These are phyloP conservation scores for Cylindrotheca closterium DNA, from an alignment of 108 stramenopile species.

Conservation along the genomic window DNA sequence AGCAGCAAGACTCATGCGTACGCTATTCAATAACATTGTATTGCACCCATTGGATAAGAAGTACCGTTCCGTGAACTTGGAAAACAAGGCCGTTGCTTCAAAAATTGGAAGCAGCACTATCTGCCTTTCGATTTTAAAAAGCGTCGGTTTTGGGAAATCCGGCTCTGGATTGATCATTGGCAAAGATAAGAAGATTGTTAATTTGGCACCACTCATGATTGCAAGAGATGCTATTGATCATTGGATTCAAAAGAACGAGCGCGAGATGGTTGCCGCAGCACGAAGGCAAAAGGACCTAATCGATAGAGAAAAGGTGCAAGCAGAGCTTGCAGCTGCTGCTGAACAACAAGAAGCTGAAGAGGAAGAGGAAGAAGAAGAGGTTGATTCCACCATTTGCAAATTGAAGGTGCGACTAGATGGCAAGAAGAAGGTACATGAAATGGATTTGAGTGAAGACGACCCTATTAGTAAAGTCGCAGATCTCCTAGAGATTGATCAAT, in stretches of 20 bases:
- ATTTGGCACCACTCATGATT: slow-evolving; percentile 70
- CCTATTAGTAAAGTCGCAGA: slow-evolving; percentile 46
- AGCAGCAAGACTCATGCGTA: slow-evolving; percentile 61
- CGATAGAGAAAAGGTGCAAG: slow-evolving; percentile 42
- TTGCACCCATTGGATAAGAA: slow-evolving; percentile 67
- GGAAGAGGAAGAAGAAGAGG: slow-evolving; percentile 50
- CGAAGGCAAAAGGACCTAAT: slow-evolving; percentile 69
- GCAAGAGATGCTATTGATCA: slow-evolving; percentile 81
- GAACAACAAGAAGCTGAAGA: slow-evolving; percentile 35
- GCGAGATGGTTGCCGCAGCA: slow-evolving; percentile 65
- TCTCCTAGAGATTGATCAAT: slow-evolving; percentile 36
- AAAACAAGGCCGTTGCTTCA: slow-evolving; percentile 65
- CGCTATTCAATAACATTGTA: slow-evolving; percentile 72
- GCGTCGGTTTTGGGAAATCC: slow-evolving; percentile 56
- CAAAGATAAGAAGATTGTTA: slow-evolving; percentile 66
- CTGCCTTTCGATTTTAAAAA: slow-evolving; percentile 59
- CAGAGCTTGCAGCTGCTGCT: slow-evolving; percentile 34
- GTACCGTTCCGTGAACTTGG: slow-evolving; percentile 74
- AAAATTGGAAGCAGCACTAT: slow-evolving; percentile 53
- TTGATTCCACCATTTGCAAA: slow-evolving; percentile 46
- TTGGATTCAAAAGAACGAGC: slow-evolving; percentile 75
- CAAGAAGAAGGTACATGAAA: slow-evolving; percentile 71
- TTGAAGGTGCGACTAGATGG: slow-evolving; percentile 69
- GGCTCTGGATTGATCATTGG: slow-evolving; percentile 47
- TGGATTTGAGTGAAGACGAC: slow-evolving; percentile 56